These are phyloP conservation scores for Lactarius hengduanensis DNA, from an alignment of 768 basidiomycete genomes.

Conservation along the genomic window DNA sequence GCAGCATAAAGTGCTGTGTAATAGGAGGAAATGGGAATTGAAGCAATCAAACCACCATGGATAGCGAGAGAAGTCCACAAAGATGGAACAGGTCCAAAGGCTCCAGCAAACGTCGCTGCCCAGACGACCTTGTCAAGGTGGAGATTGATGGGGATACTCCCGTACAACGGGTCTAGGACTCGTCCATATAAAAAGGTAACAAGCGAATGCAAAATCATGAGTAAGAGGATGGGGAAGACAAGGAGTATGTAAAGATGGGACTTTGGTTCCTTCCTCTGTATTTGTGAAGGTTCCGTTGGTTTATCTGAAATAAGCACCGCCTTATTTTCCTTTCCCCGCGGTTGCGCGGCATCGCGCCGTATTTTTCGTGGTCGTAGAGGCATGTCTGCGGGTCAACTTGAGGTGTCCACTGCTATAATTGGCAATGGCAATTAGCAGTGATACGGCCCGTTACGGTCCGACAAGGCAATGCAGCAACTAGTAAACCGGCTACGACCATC, in stretches of 20 bases:
- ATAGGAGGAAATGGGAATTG: slow-evolving; percentile 61
- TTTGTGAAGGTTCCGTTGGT: neutral
- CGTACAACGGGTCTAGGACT: slow-evolving; percentile 68
- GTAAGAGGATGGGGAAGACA: slow-evolving; percentile 34
- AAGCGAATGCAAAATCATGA: slow-evolving; percentile 46
- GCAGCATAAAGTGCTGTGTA: slow-evolving; percentile 62
- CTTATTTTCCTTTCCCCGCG: slow-evolving; percentile 4
- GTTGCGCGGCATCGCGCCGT: slow-evolving; percentile 9
- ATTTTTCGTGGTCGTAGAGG: slow-evolving; percentile 25
- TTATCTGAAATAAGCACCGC: slow-evolving; percentile 1
- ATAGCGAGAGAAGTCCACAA: slow-evolving; percentile 38
- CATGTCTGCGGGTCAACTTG: slow-evolving; percentile 9
- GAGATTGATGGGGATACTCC: slow-evolving; percentile 51
- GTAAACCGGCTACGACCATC: neutral
- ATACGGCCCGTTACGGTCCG: slow-evolving; percentile 10
- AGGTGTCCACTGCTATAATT: neutral
- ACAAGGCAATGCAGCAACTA: neutral
- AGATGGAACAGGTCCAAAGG: slow-evolving; percentile 38
- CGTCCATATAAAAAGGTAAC: slow-evolving; percentile 61
- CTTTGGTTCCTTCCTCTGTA: slow-evolving; percentile 1
- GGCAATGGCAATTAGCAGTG: neutral
- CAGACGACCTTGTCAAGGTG: slow-evolving; percentile 46
- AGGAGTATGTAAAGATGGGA: slow-evolving; percentile 18
- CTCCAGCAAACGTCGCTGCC: slow-evolving; percentile 36
- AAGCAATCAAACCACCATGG: slow-evolving; percentile 43